These are phyloP conservation scores for Lachnellula subtilissima DNA, from an alignment of 2,329 filamentous ascomycete species.

Conservation along the genomic window DNA sequence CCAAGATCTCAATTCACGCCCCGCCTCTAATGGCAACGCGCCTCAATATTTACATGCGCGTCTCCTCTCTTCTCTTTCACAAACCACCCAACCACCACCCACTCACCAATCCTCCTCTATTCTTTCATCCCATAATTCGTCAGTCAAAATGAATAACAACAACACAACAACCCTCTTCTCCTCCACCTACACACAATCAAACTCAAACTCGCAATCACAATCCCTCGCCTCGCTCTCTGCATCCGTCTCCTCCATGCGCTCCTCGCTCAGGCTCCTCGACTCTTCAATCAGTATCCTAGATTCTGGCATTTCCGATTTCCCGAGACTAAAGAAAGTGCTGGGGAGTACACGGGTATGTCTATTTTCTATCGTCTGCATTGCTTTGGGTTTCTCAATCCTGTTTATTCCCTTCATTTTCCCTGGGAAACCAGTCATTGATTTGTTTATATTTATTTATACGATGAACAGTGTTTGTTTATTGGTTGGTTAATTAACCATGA, in stretches of 20 bases:
- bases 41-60: too few relatives aligned
- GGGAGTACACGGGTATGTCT: conserved; percentile 31
- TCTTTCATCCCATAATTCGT: too few relatives aligned
- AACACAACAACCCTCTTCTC: conserved; percentile 16
- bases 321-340: conserved; percentile 33
- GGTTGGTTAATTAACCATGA: background rate
- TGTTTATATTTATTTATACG: too few relatives aligned
- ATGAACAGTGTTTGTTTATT: too few relatives aligned
- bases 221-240: conserved; percentile 29
- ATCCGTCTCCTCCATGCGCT: conserved; percentile 35
- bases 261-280: conserved; percentile 35
- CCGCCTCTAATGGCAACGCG: too few relatives aligned
- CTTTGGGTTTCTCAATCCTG: too few relatives aligned
- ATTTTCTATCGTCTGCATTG: background rate
- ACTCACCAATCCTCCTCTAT: too few relatives aligned
- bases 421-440: background rate
- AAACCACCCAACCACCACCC: too few relatives aligned
- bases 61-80: too few relatives aligned
- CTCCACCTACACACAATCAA: conserved; percentile 20
- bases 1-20: too few relatives aligned
- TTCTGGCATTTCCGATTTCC: conserved; percentile 31
- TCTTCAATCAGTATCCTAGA: conserved; percentile 27
- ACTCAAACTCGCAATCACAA: conserved; percentile 1
- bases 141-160: conserved; percentile 2
- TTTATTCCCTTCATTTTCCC: background rate